Base-by-base conservation (phyloP, 352 stramenopile genomes). In the Globisporangium nodosum region DNA sequence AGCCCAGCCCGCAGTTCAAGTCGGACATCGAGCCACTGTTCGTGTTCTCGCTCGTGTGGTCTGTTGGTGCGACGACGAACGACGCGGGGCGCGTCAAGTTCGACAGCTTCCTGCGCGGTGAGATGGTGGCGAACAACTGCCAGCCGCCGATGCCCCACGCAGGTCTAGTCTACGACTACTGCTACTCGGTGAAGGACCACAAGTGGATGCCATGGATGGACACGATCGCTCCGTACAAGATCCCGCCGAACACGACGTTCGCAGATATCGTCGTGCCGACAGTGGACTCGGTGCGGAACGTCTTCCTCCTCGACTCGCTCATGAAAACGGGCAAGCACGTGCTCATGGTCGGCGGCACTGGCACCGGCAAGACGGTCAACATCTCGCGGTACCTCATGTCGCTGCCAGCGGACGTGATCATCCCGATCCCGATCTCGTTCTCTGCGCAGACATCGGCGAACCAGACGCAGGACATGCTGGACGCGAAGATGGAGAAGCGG, bases 361-460 rank as follows among this genome's bases (percentile, higher is more conserved):
- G 94, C 24, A 98, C 94, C 0, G 94, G 94, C 20, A 98, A 98
- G 65, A 98, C 93, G 0, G 87, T 98, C 27, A 98, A 97, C 60
- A 97, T 98, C 54, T 83, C 76, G 13, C 77, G 86, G 16, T 94
- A 97, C 56, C 68, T 98, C 21, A 75, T 89, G 69, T 92, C 78
- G 7, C 55, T 97, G 2, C 78, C 87, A 3, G 84, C 92, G 0
- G 89, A 96, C 31, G 61, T 76, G 1, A 96, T 93, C 54, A 94
- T 97, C 35, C 94, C 94, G 3, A 83, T 98, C 39, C 80, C 81
- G 5, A 91, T 98, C 42, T 87, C 87, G 3, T 98, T 98, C 62
- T 97, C 85, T 0, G 88, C 90, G 2, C 91, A 98, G 66, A 97
- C 88, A 3, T 96, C 76, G 3, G 85, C 87, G 5, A 97, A 97